Base-by-base conservation (phyloP, 768 basidiomycete genomes). In the Amanita phalloides region DNA sequence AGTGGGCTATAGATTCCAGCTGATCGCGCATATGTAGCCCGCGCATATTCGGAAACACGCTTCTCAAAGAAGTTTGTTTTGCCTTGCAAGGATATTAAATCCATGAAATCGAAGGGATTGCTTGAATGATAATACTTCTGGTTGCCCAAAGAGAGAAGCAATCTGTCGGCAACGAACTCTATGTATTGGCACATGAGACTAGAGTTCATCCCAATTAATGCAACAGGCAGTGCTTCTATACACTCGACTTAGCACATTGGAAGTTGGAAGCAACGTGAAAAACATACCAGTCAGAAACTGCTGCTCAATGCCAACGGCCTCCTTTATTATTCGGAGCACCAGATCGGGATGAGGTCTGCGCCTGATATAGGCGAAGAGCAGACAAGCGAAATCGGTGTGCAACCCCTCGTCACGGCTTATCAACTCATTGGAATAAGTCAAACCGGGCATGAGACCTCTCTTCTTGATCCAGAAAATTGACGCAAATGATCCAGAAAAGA, bases 391-490 rank as follows among this genome's bases (percentile, higher is more conserved):
- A 67, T 98, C 95, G 63, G 93, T 96, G 66, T 98, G 94, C 74
- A 98, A 85, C 46, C 94, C 95, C 68, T 98, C 95, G 59, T 98
- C 95, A 13, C 94, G 83, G 48, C 87, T 91, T 67, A 98, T 98
- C 60, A 96, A 82, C 67, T 98, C 95, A 62, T 98, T 98, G 13
- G 93, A 96, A 68, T 95, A 96, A 0, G 94, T 91, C 21, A 98
- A 74, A 13, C 94, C 95, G 20, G 94, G 94, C 93, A 96, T 96
- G 17, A 97, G 74, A 4, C 94, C 95, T 5, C 95, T 82, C 71
- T 97, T 97, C 79, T 97, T 98, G 57, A 98, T 64, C 95, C 94
- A 97, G 68, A 97, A 98, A 61, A 98, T 90, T 32, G 90, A 82
- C 0, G 94, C 90, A 57, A 95, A 94, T 2, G 89, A 90, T 1